Evolutionary conservation across 2,329 filamentous ascomycete species (phyloP).

Genomic region (Aspergillus versicolor): DNA sequence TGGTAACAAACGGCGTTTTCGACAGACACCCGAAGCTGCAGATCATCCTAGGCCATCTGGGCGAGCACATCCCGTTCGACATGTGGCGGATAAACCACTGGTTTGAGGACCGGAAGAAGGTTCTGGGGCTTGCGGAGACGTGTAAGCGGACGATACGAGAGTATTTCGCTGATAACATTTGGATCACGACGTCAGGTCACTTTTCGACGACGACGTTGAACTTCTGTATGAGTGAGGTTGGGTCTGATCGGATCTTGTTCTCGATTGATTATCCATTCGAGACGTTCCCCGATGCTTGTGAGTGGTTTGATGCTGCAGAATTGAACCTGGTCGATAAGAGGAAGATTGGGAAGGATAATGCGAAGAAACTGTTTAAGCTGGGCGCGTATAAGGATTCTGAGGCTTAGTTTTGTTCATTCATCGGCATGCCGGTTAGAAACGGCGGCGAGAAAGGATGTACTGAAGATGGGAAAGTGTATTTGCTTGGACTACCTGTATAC

Average conservation of each 20-base stretch:
- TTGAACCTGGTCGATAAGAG: constrained; percentile 36
- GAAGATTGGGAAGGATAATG: constrained; percentile 50
- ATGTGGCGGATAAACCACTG: constrained; percentile 49
- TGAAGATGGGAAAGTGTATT: not conserved
- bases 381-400: constrained; percentile 33
- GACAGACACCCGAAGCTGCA: constrained; percentile 49
- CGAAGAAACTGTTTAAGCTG: constrained; percentile 44
- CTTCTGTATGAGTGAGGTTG: constrained; percentile 41
- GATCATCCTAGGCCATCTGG: constrained; percentile 50
- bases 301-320: constrained; percentile 44
- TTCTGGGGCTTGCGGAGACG: constrained; percentile 35
- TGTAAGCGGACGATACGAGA: constrained; percentile 47
- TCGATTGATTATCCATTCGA: constrained; percentile 45
- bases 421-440: no score
- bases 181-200: constrained; percentile 44
- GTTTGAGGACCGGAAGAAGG: constrained; percentile 42
- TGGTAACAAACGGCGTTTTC: constrained; percentile 53
- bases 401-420: constrained; percentile 16
- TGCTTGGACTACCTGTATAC: not conserved
- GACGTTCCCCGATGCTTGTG: constrained; percentile 43
- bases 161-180: constrained; percentile 43
- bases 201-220: constrained; percentile 42
- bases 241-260: constrained; percentile 41
- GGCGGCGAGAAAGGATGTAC: not conserved
- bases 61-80: constrained; percentile 53